Evolutionary conservation across 2,329 filamentous ascomycete species (phyloP).

Genomic region (Neonectria sp.): DNA sequence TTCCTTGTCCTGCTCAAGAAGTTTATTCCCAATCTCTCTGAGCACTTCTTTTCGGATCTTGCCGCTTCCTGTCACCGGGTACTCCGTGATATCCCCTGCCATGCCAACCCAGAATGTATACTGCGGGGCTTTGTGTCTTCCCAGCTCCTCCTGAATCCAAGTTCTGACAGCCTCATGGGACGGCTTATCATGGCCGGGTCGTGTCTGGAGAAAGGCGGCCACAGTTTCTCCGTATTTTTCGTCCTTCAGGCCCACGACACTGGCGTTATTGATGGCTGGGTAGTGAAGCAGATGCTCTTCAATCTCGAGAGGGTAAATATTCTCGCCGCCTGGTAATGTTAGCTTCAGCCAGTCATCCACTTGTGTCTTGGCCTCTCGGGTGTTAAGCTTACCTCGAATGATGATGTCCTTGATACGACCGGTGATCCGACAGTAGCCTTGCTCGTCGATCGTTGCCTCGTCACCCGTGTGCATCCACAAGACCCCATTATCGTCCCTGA

Average conservation of each 20-base stretch:
- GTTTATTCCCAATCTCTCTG: constrained; percentile 15
- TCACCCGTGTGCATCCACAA: constrained; percentile 89
- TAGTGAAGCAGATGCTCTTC: constrained; percentile 85
- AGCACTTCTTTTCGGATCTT: constrained; percentile 55
- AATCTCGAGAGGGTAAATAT: constrained; percentile 88
- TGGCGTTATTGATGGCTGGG: constrained; percentile 75
- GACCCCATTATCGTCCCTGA: constrained; percentile 10
- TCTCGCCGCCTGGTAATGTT: constrained; percentile 71
- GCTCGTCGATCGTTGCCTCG: constrained; percentile 81
- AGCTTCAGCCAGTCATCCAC: background rate
- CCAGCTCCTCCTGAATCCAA: constrained; percentile 64
- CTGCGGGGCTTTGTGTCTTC: constrained; percentile 74
- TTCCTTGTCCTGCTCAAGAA: background rate
- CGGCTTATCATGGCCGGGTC: constrained; percentile 5
- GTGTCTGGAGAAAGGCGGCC: constrained; percentile 74
- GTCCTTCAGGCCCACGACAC: constrained; percentile 83
- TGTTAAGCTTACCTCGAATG: constrained; percentile 72
- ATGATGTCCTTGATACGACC: constrained; percentile 90
- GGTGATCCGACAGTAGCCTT: constrained; percentile 86
- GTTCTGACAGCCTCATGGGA: constrained; percentile 63
- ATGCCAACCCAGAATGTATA: constrained; percentile 79
- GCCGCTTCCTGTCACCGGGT: constrained; percentile 74
- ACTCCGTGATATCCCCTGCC: constrained; percentile 63
- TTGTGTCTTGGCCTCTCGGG: too few relatives aligned
- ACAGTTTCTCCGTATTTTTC: constrained; percentile 84